Evolutionary conservation across 2,329 filamentous ascomycete genomes (phyloP).

Genomic region (Escovopsis sp.): DNA sequence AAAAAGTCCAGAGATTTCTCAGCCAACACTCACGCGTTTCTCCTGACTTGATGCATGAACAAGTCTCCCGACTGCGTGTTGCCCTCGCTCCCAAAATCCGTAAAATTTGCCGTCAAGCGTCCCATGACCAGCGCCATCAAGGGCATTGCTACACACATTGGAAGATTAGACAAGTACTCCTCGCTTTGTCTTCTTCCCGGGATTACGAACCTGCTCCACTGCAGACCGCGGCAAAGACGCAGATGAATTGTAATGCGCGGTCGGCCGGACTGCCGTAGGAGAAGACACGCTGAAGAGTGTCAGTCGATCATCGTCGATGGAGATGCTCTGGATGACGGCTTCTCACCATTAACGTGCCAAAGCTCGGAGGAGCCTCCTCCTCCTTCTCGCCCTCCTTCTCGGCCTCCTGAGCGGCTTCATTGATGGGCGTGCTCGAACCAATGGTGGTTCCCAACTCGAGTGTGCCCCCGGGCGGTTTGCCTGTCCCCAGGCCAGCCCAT

Average conservation of each 20-base stretch:
- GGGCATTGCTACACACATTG: neutral
- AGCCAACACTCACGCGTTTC: neutral
- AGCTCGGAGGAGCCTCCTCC: neutral
- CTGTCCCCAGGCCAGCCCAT: neutral
- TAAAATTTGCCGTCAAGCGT: conserved; percentile 2
- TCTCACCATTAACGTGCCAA: neutral
- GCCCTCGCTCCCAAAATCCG: neutral
- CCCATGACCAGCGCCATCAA: conserved; percentile 3
- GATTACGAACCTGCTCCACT: conserved; percentile 2
- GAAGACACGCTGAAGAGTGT: conserved; percentile 1
- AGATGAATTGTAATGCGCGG: neutral
- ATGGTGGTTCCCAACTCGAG: neutral
- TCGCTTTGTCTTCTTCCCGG: too few species aligned
- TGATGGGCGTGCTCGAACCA: neutral
- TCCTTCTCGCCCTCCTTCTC: neutral
- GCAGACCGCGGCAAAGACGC: conserved; percentile 1
- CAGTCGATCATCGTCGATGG: too few species aligned
- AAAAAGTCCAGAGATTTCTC: neutral
- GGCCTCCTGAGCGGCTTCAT: too few species aligned
- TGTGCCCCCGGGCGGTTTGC: neutral
- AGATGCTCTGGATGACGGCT: too few species aligned
- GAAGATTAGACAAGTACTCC: too few species aligned
- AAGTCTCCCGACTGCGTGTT: neutral
- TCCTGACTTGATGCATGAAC: conserved; percentile 1
- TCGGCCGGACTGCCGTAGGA: neutral